Percentiles rank a stretch among this genome's conserved stretches.
These are phyloP conservation scores for Trypanosomatidae sp. DNA, from an alignment of 208 protist genomes.

Conservation along the genomic window DNA sequence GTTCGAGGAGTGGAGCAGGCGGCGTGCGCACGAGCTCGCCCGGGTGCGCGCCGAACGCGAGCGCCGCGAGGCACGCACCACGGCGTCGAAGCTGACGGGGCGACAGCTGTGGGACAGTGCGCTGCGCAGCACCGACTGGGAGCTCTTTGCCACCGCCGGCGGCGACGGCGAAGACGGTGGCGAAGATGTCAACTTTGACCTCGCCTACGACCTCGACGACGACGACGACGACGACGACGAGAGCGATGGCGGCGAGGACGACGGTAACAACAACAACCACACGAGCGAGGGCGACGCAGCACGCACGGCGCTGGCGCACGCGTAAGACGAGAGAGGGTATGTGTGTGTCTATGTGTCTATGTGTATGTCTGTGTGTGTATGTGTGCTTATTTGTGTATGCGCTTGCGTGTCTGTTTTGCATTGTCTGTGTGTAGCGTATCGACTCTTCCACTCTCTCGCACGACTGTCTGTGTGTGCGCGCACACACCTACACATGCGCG, in stretches of 20 bases:
- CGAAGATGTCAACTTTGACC: constrained; percentile 60
- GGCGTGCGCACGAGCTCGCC: background rate
- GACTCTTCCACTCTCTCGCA: too few relatives aligned
- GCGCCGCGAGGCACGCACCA: constrained; percentile 14
- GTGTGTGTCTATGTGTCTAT: too few relatives aligned
- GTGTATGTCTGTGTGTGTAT: too few relatives aligned
- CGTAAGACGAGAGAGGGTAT: too few relatives aligned
- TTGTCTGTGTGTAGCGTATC: too few relatives aligned
- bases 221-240: constrained; percentile 1
- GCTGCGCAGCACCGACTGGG: constrained; percentile 63
- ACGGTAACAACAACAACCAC: background rate
- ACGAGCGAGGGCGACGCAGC: too few relatives aligned
- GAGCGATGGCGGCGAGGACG: too few relatives aligned
- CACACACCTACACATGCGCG: too few relatives aligned
- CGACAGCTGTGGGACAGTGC: constrained; percentile 78
- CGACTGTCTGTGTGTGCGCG: too few relatives aligned
- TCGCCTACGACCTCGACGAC: constrained; percentile 34
- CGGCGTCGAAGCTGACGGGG: constrained; percentile 67
- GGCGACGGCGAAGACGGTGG: constrained; percentile 28
- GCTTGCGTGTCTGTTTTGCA: too few relatives aligned
- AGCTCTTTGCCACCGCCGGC: constrained; percentile 32
- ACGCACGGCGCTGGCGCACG: too few relatives aligned
- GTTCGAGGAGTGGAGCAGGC: constrained; percentile 48
- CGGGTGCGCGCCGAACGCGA: constrained; percentile 14
- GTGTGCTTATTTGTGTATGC: too few relatives aligned